These are phyloP conservation scores for Phaeosphaeria sp. DNA, from an alignment of 2,329 filamentous ascomycete species.

Conservation along the genomic window DNA sequence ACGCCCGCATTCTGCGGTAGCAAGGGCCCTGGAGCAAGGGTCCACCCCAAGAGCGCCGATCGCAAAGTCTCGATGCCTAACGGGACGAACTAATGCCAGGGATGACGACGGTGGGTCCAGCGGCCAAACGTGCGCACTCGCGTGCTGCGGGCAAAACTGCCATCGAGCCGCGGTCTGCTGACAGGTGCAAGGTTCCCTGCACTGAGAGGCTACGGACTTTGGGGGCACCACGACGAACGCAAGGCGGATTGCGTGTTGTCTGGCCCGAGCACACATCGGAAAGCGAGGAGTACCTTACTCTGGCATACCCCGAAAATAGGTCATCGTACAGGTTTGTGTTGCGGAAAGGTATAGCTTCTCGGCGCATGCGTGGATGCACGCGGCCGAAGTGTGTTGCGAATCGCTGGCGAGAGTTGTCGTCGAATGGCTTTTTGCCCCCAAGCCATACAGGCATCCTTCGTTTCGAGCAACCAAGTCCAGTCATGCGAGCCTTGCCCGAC, in stretches of 20 bases:
- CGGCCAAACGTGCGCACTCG: slow-evolving; percentile 12
- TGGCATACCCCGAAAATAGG: slow-evolving; percentile 3
- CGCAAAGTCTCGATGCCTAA: slow-evolving; percentile 33
- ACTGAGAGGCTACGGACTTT: not conserved
- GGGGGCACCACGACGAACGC: not conserved
- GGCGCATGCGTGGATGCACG: not conserved
- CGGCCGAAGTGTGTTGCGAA: not conserved
- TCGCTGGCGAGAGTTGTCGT: not conserved
- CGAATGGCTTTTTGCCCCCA: slow-evolving; percentile 4
- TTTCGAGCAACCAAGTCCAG: slow-evolving; percentile 6
- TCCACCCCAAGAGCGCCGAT: slow-evolving; percentile 25
- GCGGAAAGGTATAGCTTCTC: not conserved
- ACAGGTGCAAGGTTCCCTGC: slow-evolving; percentile 1
- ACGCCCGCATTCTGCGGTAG: slow-evolving; percentile 15
- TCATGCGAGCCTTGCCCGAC: slow-evolving; percentile 8
- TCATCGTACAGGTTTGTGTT: not conserved
- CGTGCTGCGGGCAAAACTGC: slow-evolving; percentile 11
- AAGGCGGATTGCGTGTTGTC: not conserved
- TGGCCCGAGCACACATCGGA: not conserved
- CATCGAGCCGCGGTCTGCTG: slow-evolving; percentile 13
- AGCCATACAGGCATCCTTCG: slow-evolving; percentile 1
- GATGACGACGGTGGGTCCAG: slow-evolving; percentile 21
- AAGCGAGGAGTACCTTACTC: not conserved
- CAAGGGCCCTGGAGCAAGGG: slow-evolving; percentile 17
- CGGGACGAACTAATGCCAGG: slow-evolving; percentile 26